Base-by-base conservation (phyloP, 192 early-diverging fungal genomes). In the Phycomyces blakesleeanus region DNA sequence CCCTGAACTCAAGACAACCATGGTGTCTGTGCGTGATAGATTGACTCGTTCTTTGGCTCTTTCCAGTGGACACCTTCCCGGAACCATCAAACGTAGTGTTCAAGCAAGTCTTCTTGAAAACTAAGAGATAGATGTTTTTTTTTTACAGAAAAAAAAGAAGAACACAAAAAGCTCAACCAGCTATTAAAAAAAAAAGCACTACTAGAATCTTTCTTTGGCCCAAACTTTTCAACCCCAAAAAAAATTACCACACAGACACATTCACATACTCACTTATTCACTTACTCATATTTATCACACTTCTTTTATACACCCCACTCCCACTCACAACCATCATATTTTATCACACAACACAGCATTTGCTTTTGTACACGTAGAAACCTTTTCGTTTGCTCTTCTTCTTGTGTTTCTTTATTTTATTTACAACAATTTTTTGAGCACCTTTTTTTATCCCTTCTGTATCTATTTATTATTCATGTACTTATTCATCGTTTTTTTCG, bases 171-270 rank as follows among this genome's bases (percentile, higher is more conserved):
- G 14, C 20, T 27, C 50, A 22, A n/a, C 58, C 21, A n/a, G n/a
- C 7, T 49, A 50, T 29, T 49, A 26, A 27, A 47, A 37, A 60
- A 60, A 49, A 2, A 40, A 61, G 20, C 49, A 51, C 24, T n/a
- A 61, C n/a, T 51, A 44, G 20, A 51, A 61, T 51, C 49, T 61
- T 26, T 61, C 42, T 34, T 49, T 51, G 34, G 59, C 59, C 22
- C 42, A 60, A 21, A 44, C 44, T 60, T 49, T 44, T 18, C 49
- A 51, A 42, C 49, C 47, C 14, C 59, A 50, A 20, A 51, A 61
- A 51, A 51, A 26, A 22, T 58, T 38, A 24, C 21, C 24, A 40
- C 40, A 10, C 37, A 22, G 3, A 7, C 53, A 55, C 29, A 29
- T 25, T 16, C 20, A 20, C 20, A n/a, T n/a, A n/a, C n/a, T n/a